Conservation (phyloP, 2,329 filamentous ascomycete genomes). For the Colletotrichum paranaense region DNA sequence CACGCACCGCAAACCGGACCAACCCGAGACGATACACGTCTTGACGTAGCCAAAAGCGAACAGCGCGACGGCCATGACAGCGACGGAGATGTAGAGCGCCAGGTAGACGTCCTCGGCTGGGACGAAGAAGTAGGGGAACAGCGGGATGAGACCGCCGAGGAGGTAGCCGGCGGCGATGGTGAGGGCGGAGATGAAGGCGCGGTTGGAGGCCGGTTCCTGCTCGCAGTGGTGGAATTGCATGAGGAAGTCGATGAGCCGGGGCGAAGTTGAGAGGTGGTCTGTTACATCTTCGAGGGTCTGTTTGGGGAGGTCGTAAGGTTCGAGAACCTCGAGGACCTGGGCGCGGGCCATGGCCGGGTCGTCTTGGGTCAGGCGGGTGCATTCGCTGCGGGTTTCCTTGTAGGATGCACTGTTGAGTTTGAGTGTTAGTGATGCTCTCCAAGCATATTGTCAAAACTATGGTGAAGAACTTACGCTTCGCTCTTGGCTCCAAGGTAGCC, state of each 20-base stretch:
- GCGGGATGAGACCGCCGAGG: slow-evolving; percentile 76
- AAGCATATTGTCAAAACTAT: slow-evolving; percentile 1
- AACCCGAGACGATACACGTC: slow-evolving; percentile 57
- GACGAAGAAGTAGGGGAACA: slow-evolving; percentile 76
- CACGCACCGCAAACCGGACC: slow-evolving; percentile 34
- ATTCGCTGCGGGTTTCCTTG: slow-evolving; percentile 46
- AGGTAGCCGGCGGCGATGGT: slow-evolving; percentile 78
- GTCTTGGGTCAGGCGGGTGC: slow-evolving; percentile 53
- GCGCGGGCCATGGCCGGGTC: slow-evolving; percentile 55
- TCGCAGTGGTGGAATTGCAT: slow-evolving; percentile 68
- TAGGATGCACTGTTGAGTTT: slow-evolving; percentile 33
- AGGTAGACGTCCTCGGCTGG: slow-evolving; percentile 47
- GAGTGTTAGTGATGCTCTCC: neutral
- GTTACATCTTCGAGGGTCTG: slow-evolving; percentile 36
- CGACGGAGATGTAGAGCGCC: slow-evolving; percentile 70
- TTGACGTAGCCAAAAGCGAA: slow-evolving; percentile 75
- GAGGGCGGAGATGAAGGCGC: slow-evolving; percentile 66
- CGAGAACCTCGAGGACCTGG: slow-evolving; percentile 62
- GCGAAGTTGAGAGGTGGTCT: slow-evolving; percentile 40
- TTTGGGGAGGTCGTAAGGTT: slow-evolving; percentile 60
- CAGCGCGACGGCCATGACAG: slow-evolving; percentile 69
- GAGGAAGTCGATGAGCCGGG: slow-evolving; percentile 66
- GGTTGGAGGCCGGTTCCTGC: slow-evolving; percentile 54
- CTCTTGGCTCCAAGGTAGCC: slow-evolving; percentile 76
- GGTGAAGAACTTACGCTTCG: slow-evolving; percentile 47